A percentile compares a stretch with the other conserved stretches of the same genome.
Evolutionary conservation across 495 filamentous ascomycete species (phyloP).

Genomic region (Neurospora terricola): DNA sequence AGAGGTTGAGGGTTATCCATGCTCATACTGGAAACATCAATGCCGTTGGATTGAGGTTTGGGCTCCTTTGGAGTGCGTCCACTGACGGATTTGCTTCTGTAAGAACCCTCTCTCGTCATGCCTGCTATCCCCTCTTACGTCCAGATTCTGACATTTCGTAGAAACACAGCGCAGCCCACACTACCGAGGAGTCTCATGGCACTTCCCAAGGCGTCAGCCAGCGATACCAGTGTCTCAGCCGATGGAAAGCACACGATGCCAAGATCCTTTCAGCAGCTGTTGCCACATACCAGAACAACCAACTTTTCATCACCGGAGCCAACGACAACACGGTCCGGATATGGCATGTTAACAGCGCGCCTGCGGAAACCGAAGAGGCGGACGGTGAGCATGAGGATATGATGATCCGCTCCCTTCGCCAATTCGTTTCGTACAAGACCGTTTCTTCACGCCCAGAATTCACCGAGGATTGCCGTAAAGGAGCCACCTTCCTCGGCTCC

Average conservation of each 20-base stretch:
- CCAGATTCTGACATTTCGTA: conserved; percentile 14
- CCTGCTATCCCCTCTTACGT: background rate
- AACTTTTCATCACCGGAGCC: conserved; percentile 85
- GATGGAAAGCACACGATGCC: conserved; percentile 79
- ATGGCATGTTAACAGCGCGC: conserved; percentile 67
- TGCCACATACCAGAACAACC: conserved; percentile 52
- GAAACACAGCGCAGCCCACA: conserved; percentile 50
- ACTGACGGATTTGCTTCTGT: conserved; percentile 75
- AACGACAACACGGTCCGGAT: conserved; percentile 83
- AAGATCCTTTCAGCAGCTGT: conserved; percentile 81
- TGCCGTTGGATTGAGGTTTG: conserved; percentile 71
- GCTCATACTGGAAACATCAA: conserved; percentile 75
- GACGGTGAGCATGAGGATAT: conserved; percentile 46
- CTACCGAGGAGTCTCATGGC: conserved; percentile 36
- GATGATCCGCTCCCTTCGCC: conserved; percentile 69
- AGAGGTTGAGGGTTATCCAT: conserved; percentile 76
- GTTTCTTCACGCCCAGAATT: conserved; percentile 78
- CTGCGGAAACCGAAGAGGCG: conserved; percentile 22
- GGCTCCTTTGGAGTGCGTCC: conserved; percentile 74
- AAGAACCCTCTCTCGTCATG: conserved; percentile 12
- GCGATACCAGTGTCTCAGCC: conserved; percentile 71
- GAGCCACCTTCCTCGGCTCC: conserved; percentile 78
- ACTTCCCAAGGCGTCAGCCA: conserved; percentile 66
- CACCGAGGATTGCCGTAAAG: conserved; percentile 81
- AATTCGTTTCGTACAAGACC: conserved; percentile 84